A percentile compares a stretch with the other conserved stretches of the same genome.
Evolutionary conservation across 148 eudicot species (phyloP).

Genomic region (Mesembryanthemum crystallinum): DNA sequence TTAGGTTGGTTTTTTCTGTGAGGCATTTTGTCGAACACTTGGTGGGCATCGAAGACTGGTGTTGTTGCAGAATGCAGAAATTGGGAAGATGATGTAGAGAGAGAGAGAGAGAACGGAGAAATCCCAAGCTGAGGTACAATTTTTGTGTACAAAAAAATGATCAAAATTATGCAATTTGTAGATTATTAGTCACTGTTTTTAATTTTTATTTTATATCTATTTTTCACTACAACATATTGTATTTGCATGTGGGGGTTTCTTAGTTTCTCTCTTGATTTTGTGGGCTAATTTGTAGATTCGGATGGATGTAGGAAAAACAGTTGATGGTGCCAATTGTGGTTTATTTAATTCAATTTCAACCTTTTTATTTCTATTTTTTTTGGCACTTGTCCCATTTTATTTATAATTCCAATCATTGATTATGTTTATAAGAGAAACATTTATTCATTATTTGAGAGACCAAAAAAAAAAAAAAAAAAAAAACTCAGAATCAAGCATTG

Average conservation of each 20-base stretch:
- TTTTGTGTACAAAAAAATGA: slow-evolving; percentile 28
- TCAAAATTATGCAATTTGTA: slow-evolving; percentile 12
- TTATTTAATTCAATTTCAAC: too few species aligned
- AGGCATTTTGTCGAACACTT: slow-evolving; percentile 30
- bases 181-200: background rate
- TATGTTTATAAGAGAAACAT: background rate
- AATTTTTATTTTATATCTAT: too few species aligned
- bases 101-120: background rate
- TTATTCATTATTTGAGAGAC: background rate
- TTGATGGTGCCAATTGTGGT: too few species aligned
- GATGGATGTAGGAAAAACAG: too few species aligned
- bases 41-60: too few species aligned
- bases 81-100: background rate
- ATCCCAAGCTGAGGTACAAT: slow-evolving; percentile 28
- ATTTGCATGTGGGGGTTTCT: slow-evolving; percentile 19
- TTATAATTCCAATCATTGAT: background rate
- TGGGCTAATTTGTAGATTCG: too few species aligned
- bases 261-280: background rate
- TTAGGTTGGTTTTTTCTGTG: background rate
- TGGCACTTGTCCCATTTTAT: background rate
- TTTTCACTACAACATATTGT: background rate
- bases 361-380: background rate
- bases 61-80: too few species aligned
- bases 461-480: too few species aligned
- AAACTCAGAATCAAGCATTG: too few species aligned